Evolutionary conservation across 106 monocot genomes (phyloP), one percentile per base, ranked within the genome.

Genomic region (Platanthera guangdongensis): DNA sequence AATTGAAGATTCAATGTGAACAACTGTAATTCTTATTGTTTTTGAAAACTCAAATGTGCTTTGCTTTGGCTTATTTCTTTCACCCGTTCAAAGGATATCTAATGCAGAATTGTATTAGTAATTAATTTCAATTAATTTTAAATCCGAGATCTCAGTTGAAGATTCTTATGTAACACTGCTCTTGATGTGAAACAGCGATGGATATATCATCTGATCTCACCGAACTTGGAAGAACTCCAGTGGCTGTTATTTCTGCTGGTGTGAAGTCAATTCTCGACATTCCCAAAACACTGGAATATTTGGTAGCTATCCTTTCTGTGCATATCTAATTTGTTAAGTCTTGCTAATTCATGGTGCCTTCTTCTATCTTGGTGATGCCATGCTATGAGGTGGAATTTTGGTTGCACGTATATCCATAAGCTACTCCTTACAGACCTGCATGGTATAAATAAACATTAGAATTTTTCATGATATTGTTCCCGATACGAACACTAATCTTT

Each of bases 241-340:
- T 99, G 69, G 84, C 97, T 21, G 97, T 99, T 57, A 82, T 99
- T 73, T 99, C 97, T 81, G 97, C 97, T 81, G 97, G 97, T 50
- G 94, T 92, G 77, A 99, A 99, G 71, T 99, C 97, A 64, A 99
- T 99, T 76, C 81, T 99, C 69, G 97, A 99, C 85, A 99, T 99
- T 81, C 92, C 97, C 13, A 88, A 90, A 83, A 99, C 97, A 52
- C 82, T 99, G 45, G 94, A 99, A 65, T 99, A 83, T 80, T 62
- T 99, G 92, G 97, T 99, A 99, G 16, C 62, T 32, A 68, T 11
- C 6, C 47, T 57, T 80, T 75, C 4, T 15, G 10, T 10, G 9
- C 52, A 75, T 32, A 39, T 57, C 39, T 75, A 75, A 7, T 53
- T 25, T 73, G 7, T 32, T 21, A 15, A 54, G 13, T 45, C 1